These are phyloP conservation scores for Digitaria exilis DNA, from an alignment of 202 grass and related monocot species.

Conservation along the genomic window DNA sequence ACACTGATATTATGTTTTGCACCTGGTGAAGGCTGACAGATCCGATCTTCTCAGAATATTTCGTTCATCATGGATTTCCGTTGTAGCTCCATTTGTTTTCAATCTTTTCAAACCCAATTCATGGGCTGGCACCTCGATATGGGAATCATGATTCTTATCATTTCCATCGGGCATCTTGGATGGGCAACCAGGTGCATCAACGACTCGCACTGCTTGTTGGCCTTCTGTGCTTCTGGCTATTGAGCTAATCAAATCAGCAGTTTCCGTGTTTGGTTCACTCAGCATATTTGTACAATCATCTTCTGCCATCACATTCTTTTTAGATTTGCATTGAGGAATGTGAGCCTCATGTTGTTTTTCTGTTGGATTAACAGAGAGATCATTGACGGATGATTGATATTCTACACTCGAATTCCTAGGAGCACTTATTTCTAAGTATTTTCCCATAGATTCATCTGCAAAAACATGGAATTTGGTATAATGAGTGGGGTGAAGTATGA, in stretches of 20 bases:
- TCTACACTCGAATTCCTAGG: slow-evolving; percentile 51
- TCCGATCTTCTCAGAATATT: slow-evolving; percentile 75
- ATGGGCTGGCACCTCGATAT: slow-evolving; percentile 47
- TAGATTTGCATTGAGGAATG: slow-evolving; percentile 48
- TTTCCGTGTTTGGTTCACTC: slow-evolving; percentile 54
- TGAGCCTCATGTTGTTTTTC: slow-evolving; percentile 40
- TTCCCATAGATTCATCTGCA: slow-evolving; percentile 83
- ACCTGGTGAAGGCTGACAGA: slow-evolving; percentile 90
- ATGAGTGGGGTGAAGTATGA: not conserved
- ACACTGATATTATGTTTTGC: slow-evolving; percentile 77
- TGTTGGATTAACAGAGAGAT: slow-evolving; percentile 49
- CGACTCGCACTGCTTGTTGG: slow-evolving; percentile 40
- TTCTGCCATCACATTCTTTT: slow-evolving; percentile 33
- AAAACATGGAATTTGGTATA: slow-evolving; percentile 29
- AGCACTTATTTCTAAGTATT: slow-evolving; percentile 75
- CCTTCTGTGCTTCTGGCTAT: slow-evolving; percentile 54
- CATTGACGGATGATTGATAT: slow-evolving; percentile 50
- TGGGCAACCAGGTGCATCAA: slow-evolving; percentile 46
- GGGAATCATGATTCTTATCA: slow-evolving; percentile 49
- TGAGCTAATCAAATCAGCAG: slow-evolving; percentile 75
- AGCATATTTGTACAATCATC: slow-evolving; percentile 26
- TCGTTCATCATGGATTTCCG: slow-evolving; percentile 49
- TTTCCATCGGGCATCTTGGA: slow-evolving; percentile 50
- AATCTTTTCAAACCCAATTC: slow-evolving; percentile 75
- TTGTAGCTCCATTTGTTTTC: slow-evolving; percentile 55